These are phyloP conservation scores for Pichia sorboxylosa DNA, from an alignment of 1,139 yeast genomes.

Conservation along the genomic window DNA sequence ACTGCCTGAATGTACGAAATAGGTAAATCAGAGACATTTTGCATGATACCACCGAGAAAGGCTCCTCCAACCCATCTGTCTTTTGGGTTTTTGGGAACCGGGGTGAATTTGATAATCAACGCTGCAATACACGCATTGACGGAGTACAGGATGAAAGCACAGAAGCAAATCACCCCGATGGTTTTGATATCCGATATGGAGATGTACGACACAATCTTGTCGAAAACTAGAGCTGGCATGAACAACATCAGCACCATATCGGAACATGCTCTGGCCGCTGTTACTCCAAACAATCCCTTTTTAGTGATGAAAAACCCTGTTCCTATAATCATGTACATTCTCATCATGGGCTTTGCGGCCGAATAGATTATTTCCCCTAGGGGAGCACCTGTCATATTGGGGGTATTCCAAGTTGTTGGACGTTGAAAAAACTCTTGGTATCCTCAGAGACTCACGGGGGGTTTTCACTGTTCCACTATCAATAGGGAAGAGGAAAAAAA, in stretches of 20 bases:
- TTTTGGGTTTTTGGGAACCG: slow-evolving; percentile 31
- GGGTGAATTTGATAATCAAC: slow-evolving; percentile 26
- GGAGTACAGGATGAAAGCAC: slow-evolving; percentile 39
- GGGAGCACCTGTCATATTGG: slow-evolving; percentile 14
- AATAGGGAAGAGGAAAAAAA: no score
- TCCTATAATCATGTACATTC: slow-evolving; percentile 44
- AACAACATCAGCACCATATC: slow-evolving; percentile 42
- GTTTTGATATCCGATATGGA: slow-evolving; percentile 43
- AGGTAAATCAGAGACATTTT: slow-evolving; percentile 52
- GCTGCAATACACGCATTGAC: slow-evolving; percentile 21
- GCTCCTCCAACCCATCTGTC: slow-evolving; percentile 47
- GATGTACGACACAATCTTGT: slow-evolving; percentile 38
- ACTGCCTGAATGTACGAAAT: slow-evolving; percentile 50
- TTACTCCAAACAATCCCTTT: slow-evolving; percentile 37
- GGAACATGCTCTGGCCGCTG: slow-evolving; percentile 47
- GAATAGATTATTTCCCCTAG: slow-evolving; percentile 40
- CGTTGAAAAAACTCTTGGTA: no score
- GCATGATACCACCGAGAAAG: slow-evolving; percentile 45
- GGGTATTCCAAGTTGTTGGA: no score
- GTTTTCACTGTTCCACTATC: no score
- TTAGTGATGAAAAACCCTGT: slow-evolving; percentile 41
- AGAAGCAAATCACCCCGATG: slow-evolving; percentile 42
- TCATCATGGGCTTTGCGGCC: slow-evolving; percentile 48
- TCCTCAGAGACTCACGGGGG: no score
- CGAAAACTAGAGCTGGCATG: slow-evolving; percentile 46